These are phyloP conservation scores for Elsinoe batatas DNA, from an alignment of 2,329 filamentous ascomycete genomes.

Conservation along the genomic window DNA sequence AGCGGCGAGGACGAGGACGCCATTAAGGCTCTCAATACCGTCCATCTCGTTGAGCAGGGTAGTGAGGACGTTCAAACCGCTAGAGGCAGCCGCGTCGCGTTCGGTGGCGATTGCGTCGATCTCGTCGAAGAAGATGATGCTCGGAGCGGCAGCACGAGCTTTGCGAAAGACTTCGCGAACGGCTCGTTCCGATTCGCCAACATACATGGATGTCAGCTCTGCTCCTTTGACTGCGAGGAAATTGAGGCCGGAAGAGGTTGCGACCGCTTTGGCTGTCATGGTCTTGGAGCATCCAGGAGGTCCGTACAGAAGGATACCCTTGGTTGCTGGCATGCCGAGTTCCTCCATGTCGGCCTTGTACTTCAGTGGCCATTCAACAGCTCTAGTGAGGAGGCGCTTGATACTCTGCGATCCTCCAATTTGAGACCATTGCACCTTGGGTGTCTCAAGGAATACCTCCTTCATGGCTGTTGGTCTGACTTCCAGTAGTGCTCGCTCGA, in stretches of 20 bases:
- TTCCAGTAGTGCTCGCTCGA: slow-evolving; percentile 54
- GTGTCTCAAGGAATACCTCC: slow-evolving; percentile 79
- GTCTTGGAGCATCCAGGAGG: slow-evolving; percentile 95
- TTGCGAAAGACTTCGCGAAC: slow-evolving; percentile 78
- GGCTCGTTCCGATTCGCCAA: slow-evolving; percentile 83
- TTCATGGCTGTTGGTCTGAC: slow-evolving; percentile 80
- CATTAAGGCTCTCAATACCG: slow-evolving; percentile 74
- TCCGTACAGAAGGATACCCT: slow-evolving; percentile 80
- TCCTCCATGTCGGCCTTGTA: slow-evolving; percentile 42
- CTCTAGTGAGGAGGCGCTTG: slow-evolving; percentile 51
- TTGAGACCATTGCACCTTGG: slow-evolving; percentile 74
- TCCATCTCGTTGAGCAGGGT: slow-evolving; percentile 93
- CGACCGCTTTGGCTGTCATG: slow-evolving; percentile 79
- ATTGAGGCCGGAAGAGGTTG: slow-evolving; percentile 82
- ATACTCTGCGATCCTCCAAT: slow-evolving; percentile 76
- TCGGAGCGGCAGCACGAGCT: slow-evolving; percentile 73
- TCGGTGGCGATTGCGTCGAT: slow-evolving; percentile 71
- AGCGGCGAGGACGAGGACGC: slow-evolving; percentile 78
- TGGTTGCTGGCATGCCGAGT: slow-evolving; percentile 52
- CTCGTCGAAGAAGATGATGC: slow-evolving; percentile 95
- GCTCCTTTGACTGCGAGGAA: slow-evolving; percentile 92
- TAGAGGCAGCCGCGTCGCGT: slow-evolving; percentile 39
- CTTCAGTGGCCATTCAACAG: slow-evolving; percentile 50
- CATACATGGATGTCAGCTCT: slow-evolving; percentile 92
- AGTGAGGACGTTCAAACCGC: slow-evolving; percentile 71